Evolutionary conservation across 306 rosid species (phyloP), one percentile per base, ranked within the genome.

Genomic region (Carpinus fangiana): DNA sequence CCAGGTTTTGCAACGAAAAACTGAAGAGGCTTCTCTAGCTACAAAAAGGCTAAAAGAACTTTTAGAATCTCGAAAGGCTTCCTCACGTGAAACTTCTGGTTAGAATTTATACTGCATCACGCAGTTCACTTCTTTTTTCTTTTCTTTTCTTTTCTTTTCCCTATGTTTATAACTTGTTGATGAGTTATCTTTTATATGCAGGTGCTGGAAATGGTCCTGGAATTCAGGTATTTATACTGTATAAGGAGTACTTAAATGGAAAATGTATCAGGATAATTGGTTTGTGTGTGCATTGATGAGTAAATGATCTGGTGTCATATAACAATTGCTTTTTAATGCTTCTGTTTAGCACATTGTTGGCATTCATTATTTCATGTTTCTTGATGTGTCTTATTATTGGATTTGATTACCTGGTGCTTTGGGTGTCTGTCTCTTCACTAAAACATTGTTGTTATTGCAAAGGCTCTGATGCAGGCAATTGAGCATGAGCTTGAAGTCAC

Each of bases 401-500:
- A 21, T 73, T 18, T 73, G 11, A 3, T 66, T 38, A 23, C 23
- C 21, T 53, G 28, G 52, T 52, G 82, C 50, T 73, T 53, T 52
- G 41, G 52, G 23, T 72, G 53, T 34, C 61, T 28, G 7, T 77
- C 77, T 23, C 43, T 28, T 72, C 52, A 65, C 34, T 83, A 60
- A 81, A 34, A 18, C 20, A 56, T 41, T 82, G 55, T 65, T 65
- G 80, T 75, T 81, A 73, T 28, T 73, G 28, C 46, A 77, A 74
- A 95, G 99, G 97, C 96, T 80, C 82, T 95, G 79, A 91, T 90
- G 97, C 97, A 93, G 77, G 86, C 82, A 80, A 90, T 95, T 71
- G 98, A 95, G 82, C 96, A 93, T 53, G 98, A 95, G 65, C 98
- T 95, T 80, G 99, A 95, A 89, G 97, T 95, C 82, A 91, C 89